Evolutionary conservation across 176 grass and related monocot genomes (phyloP).

Genomic region (Rhynchospora pubera): DNA sequence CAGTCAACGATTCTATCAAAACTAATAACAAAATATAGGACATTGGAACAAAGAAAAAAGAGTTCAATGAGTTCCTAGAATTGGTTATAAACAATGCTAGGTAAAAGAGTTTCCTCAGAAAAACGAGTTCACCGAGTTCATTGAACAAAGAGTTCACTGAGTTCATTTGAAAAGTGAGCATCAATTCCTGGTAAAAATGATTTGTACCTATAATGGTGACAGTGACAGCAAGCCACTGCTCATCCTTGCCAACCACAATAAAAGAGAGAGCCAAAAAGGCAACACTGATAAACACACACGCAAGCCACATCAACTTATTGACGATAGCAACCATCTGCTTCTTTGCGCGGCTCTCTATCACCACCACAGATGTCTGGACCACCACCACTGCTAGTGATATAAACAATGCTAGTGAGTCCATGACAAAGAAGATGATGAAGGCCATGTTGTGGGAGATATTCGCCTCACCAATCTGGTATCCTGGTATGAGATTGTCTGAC

Average conservation of each 20-base stretch:
- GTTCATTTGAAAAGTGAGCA: not conserved
- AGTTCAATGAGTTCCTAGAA: not conserved
- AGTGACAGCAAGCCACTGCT: constrained; percentile 64
- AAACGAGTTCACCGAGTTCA: too few relatives aligned
- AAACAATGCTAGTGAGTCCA: constrained; percentile 76
- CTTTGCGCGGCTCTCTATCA: constrained; percentile 90
- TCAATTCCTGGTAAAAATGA: not conserved
- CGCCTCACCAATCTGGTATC: constrained; percentile 55
- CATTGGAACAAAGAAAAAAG: not conserved
- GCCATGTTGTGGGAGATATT: constrained; percentile 71
- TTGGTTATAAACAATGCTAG: too few relatives aligned
- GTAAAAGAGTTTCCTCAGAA: too few relatives aligned
- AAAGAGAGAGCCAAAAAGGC: constrained; percentile 82
- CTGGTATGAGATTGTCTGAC: constrained; percentile 35
- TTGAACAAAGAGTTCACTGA: too few relatives aligned
- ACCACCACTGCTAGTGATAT: constrained; percentile 93
- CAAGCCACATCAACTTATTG: constrained; percentile 99
- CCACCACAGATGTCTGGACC: constrained; percentile 86
- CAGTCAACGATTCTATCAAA: too few relatives aligned
- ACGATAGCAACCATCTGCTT: constrained; percentile 97
- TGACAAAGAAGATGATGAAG: constrained; percentile 91
- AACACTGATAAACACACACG: constrained; percentile 81
- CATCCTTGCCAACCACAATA: constrained; percentile 53
- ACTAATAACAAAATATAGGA: not conserved
- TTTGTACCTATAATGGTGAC: constrained; percentile 60